These are phyloP conservation scores for Podila epicladia DNA, from an alignment of 192 early-diverging fungal species.

Conservation along the genomic window DNA sequence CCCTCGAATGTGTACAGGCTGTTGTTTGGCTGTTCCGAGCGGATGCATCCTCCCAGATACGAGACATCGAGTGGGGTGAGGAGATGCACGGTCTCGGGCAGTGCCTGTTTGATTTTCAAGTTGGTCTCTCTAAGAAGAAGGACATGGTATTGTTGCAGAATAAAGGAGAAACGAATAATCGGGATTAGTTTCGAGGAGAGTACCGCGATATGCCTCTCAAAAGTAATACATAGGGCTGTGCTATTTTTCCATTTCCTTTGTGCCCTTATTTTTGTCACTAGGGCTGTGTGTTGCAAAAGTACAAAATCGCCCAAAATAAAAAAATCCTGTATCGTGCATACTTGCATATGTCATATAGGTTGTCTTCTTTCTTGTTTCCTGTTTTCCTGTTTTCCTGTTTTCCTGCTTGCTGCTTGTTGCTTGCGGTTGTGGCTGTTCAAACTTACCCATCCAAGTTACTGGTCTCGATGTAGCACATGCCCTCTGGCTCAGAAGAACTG, in stretches of 20 bases:
- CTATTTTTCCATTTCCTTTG: neutral
- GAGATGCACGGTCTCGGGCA: constrained; percentile 82
- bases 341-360: too few species aligned
- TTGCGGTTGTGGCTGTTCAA: neutral
- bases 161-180: neutral
- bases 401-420: too few species aligned
- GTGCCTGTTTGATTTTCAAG: constrained; percentile 95
- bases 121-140: constrained; percentile 84
- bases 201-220: too few species aligned
- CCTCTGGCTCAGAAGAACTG: constrained; percentile 96
- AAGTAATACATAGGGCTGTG: too few species aligned
- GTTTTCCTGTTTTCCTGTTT: too few species aligned
- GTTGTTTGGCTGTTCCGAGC: constrained; percentile 96
- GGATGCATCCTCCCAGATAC: constrained; percentile 73
- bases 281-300: neutral
- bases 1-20: constrained; percentile 96
- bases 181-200: neutral
- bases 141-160: neutral
- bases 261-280: neutral
- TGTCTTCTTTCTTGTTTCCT: too few species aligned
- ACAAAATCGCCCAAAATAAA: neutral
- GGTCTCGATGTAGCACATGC: constrained; percentile 97
- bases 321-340: too few species aligned
- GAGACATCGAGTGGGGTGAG: constrained; percentile 77
- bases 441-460: constrained; percentile 93